phyloP scores from a whole-genome alignment of 352 stramenopile genomes.

The Phytophthora agathidicida region DNA sequence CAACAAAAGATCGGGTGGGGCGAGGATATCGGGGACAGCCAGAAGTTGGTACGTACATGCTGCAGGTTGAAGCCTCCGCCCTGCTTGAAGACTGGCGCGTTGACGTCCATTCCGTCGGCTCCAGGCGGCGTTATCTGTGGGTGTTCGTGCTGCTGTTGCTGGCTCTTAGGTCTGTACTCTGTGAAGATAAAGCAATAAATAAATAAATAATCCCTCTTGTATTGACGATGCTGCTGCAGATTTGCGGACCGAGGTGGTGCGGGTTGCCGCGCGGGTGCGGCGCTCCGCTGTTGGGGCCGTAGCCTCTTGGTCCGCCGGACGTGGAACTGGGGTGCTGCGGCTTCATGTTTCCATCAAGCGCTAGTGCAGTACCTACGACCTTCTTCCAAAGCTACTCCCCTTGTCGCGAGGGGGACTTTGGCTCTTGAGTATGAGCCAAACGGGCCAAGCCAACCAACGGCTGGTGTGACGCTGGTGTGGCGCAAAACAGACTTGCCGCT shows the following conservation, averaged over 20 bases:
- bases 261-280: conserved; percentile 45
- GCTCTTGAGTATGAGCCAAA: conserved; percentile 31
- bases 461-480: conserved; percentile 24
- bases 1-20: conserved; percentile 10
- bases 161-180: conserved; percentile 52
- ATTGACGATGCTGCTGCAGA: no score
- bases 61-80: conserved; percentile 47
- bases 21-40: background rate
- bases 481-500: conserved; percentile 19
- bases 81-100: conserved; percentile 49
- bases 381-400: conserved; percentile 22
- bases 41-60: conserved; percentile 31
- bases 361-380: conserved; percentile 3
- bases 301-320: conserved; percentile 31
- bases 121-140: conserved; percentile 27
- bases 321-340: conserved; percentile 45
- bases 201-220: no score
- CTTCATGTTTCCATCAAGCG: conserved; percentile 66
- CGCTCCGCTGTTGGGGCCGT: conserved; percentile 26
- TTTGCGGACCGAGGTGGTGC: conserved; percentile 44
- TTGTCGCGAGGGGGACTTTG: conserved; percentile 25
- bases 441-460: conserved; percentile 21
- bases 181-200: no score
- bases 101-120: conserved; percentile 46
- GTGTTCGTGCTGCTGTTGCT: conserved; percentile 39